phyloP scores from a whole-genome alignment of 106 monocot genomes.

The Dactylorhiza incarnata region DNA sequence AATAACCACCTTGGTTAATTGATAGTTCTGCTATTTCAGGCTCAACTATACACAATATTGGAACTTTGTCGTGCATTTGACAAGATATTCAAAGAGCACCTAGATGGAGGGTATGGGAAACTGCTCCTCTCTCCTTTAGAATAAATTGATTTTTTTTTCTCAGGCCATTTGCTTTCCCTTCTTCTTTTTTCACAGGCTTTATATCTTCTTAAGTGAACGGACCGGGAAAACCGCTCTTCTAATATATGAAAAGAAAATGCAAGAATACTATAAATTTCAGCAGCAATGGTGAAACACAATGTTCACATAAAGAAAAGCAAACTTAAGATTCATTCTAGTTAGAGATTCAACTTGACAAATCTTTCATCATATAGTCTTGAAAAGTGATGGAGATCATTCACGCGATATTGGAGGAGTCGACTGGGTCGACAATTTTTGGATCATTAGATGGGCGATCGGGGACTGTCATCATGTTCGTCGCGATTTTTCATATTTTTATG shows the following conservation, averaged over 20 bases:
- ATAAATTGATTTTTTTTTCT: background rate
- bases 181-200: background rate
- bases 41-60: conserved; percentile 93
- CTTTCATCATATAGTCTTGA: background rate
- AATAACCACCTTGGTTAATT: background rate
- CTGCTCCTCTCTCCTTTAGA: background rate
- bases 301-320: too few species aligned
- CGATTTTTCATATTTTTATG: too few species aligned
- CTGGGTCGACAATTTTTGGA: too few species aligned
- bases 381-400: too few species aligned
- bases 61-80: conserved; percentile 99
- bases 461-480: too few species aligned
- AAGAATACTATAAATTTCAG: background rate
- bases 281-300: background rate
- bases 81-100: conserved; percentile 92
- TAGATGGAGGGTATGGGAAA: conserved; percentile 86
- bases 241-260: background rate
- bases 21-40: conserved; percentile 35
- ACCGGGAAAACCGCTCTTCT: background rate
- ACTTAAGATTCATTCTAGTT: background rate
- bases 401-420: too few species aligned
- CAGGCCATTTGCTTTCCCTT: background rate
- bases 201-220: background rate
- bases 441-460: too few species aligned
- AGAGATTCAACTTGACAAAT: background rate